Evolutionary conservation across 129 eudicot genomes (phyloP).

Genomic region (Helianthus tuberosus): DNA sequence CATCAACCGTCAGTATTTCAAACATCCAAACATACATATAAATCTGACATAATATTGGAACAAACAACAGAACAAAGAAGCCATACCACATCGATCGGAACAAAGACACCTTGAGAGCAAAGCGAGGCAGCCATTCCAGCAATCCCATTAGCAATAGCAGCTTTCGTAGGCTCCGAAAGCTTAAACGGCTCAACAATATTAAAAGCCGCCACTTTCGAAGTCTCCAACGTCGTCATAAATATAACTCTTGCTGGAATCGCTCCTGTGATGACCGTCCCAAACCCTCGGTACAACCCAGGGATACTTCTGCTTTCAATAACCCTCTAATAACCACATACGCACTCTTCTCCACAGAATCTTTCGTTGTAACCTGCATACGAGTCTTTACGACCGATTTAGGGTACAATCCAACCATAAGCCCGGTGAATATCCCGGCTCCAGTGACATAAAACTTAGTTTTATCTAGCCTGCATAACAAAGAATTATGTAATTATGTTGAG

Average conservation of each 20-base stretch:
- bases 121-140: conserved; percentile 96
- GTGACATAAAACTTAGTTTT: conserved; percentile 90
- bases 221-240: conserved; percentile 90
- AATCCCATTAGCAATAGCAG: conserved; percentile 92
- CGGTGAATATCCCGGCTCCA: conserved; percentile 94
- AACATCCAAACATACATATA: neutral
- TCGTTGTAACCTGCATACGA: conserved; percentile 85
- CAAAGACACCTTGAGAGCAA: conserved; percentile 82
- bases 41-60: neutral
- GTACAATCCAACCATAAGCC: conserved; percentile 87
- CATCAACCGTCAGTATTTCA: conserved; percentile 55
- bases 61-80: neutral
- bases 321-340: conserved; percentile 81
- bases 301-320: conserved; percentile 73
- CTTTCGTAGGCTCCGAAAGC: conserved; percentile 84
- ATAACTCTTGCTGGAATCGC: conserved; percentile 89
- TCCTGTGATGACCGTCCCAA: conserved; percentile 93
- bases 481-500: neutral
- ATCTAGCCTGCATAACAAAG: conserved; percentile 78
- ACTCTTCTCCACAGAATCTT: conserved; percentile 67
- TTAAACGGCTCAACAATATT: conserved; percentile 73
- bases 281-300: conserved; percentile 94
- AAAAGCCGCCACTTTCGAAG: conserved; percentile 83
- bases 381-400: conserved; percentile 96
- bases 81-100: conserved; percentile 97